Percentiles rank a stretch among this genome's conserved stretches.
Evolutionary conservation across 208 protist species (phyloP).

Genomic region (Porcisia hertigi): DNA sequence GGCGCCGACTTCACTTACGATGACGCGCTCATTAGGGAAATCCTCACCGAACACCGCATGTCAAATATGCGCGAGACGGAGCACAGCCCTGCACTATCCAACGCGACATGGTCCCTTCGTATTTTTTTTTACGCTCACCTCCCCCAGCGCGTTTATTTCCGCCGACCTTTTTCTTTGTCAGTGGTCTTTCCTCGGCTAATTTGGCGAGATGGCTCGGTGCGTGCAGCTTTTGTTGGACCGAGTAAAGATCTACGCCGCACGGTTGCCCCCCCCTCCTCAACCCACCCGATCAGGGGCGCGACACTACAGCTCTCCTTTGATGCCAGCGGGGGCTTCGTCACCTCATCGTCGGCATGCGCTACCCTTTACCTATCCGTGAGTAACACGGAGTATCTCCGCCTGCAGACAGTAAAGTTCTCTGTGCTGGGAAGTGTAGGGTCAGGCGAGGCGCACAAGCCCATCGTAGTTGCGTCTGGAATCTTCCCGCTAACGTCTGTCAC

Average conservation of each 20-base stretch:
- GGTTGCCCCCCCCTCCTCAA: constrained; percentile 24
- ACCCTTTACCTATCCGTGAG: constrained; percentile 49
- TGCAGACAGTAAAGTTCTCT: constrained; percentile 64
- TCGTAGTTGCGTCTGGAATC: constrained; percentile 50
- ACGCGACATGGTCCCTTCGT: constrained; percentile 42
- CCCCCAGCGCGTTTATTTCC: constrained; percentile 58
- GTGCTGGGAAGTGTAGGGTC: constrained; percentile 39
- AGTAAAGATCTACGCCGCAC: constrained; percentile 35
- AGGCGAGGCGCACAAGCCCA: constrained; percentile 19
- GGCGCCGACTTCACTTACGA: constrained; percentile 46
- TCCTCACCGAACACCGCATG: constrained; percentile 59
- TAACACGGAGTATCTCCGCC: constrained; percentile 53
- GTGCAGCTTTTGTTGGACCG: constrained; percentile 57
- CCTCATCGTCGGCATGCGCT: constrained; percentile 24
- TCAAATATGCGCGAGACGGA: constrained; percentile 64
- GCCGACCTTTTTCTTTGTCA: constrained; percentile 74
- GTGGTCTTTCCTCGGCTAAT: constrained; percentile 62
- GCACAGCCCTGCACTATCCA: constrained; percentile 41
- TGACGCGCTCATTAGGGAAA: constrained; percentile 61
- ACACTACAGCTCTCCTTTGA: constrained; percentile 50
- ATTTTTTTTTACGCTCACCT: constrained; percentile 57
- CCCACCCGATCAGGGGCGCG: constrained; percentile 18
- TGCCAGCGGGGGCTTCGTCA: constrained; percentile 46
- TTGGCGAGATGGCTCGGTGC: constrained; percentile 47
- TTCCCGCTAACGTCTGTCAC: constrained; percentile 62